Evolutionary conservation across 768 basidiomycete species (phyloP).

Genomic region (Suillus brevipes): DNA sequence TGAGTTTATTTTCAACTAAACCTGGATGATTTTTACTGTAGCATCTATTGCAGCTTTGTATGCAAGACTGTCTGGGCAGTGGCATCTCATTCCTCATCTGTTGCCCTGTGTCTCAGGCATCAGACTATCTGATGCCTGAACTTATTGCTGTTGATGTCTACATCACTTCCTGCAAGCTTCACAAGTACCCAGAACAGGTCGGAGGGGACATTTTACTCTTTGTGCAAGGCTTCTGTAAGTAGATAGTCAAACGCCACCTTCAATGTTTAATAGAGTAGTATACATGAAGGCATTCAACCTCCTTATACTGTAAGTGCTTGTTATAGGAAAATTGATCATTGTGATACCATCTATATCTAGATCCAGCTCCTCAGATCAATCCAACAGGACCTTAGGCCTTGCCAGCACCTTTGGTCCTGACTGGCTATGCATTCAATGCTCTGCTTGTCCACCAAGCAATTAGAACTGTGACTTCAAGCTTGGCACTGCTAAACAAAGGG

Average conservation of each 20-base stretch:
- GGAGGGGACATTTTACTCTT: neutral
- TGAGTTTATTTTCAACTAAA: neutral
- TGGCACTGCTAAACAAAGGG: too few species aligned
- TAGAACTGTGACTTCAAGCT: too few species aligned
- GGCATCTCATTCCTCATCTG: slow-evolving; percentile 11
- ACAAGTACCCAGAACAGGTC: neutral
- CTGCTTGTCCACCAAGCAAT: too few species aligned
- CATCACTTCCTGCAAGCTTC: neutral
- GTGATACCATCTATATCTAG: too few species aligned
- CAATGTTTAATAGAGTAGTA: slow-evolving; percentile 4
- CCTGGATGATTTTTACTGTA: too few species aligned
- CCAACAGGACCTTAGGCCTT: too few species aligned
- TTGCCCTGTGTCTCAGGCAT: slow-evolving; percentile 5
- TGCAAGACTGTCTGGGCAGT: slow-evolving; percentile 14
- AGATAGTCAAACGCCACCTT: slow-evolving; percentile 9
- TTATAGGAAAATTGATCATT: too few species aligned
- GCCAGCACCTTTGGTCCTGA: too few species aligned
- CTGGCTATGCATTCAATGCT: too few species aligned
- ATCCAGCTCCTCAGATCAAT: too few species aligned
- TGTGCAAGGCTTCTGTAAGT: slow-evolving; percentile 10
- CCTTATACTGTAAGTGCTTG: neutral
- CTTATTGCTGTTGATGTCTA: slow-evolving; percentile 10
- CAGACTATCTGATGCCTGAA: slow-evolving; percentile 3
- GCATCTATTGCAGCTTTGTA: slow-evolving; percentile 10
- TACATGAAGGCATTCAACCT: slow-evolving; percentile 5